phyloP scores from a whole-genome alignment of 2,329 filamentous ascomycete genomes.

The Zelopaecilomyces penicillatus region DNA sequence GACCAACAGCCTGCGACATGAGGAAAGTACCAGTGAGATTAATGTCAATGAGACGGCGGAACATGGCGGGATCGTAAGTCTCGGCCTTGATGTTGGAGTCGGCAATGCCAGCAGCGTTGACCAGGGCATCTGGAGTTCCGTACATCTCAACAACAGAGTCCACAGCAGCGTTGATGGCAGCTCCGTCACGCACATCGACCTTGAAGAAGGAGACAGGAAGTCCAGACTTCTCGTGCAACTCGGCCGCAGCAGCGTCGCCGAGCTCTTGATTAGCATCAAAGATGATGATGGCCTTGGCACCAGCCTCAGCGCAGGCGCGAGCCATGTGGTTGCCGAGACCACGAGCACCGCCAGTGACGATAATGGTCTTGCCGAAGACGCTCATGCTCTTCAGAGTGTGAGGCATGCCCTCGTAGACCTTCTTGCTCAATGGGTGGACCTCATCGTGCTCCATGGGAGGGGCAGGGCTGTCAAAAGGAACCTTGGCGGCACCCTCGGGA shows the following conservation, averaged over 20 bases:
- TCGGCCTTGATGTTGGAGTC: constrained; percentile 80
- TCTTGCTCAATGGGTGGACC: constrained; percentile 43
- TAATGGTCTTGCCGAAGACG: constrained; percentile 60
- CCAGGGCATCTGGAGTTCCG: constrained; percentile 63
- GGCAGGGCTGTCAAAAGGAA: constrained; percentile 32
- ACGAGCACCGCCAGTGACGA: constrained; percentile 67
- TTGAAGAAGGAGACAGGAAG: constrained; percentile 70
- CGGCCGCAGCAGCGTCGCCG: constrained; percentile 59
- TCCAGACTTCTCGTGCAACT: constrained; percentile 64
- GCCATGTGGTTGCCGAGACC: constrained; percentile 76
- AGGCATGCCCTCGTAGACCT: constrained; percentile 48
- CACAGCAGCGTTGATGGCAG: constrained; percentile 61
- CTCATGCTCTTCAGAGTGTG: constrained; percentile 62
- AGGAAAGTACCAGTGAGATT: constrained; percentile 75
- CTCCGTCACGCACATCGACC: constrained; percentile 66
- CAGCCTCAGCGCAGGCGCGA: constrained; percentile 66
- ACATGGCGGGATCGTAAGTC: constrained; percentile 67
- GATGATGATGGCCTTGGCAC: constrained; percentile 64
- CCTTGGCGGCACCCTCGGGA: constrained; percentile 30
- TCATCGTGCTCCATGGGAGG: constrained; percentile 36
- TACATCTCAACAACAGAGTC: constrained; percentile 57
- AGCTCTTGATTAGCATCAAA: constrained; percentile 71
- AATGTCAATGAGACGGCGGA: constrained; percentile 72
- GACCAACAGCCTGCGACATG: constrained; percentile 63
- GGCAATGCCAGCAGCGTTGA: constrained; percentile 73